Conservation (phyloP, 2,329 filamentous ascomycete species). For the Neurospora sp. region DNA sequence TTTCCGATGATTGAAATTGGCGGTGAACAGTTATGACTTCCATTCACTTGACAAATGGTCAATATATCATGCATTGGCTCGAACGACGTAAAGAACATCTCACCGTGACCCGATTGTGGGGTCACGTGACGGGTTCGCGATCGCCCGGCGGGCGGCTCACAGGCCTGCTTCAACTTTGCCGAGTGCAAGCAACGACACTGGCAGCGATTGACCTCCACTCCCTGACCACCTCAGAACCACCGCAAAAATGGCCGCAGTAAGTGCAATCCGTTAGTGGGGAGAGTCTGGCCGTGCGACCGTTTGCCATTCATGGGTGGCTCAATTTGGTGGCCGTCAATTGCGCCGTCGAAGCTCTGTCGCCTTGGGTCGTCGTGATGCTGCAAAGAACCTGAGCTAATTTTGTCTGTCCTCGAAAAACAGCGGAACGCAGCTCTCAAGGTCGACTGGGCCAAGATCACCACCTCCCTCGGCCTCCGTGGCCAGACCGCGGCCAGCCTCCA, state of each 20-base stretch:
- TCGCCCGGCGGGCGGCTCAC: constrained; percentile 5
- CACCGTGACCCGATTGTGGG: background rate
- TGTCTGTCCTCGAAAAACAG: constrained; percentile 39
- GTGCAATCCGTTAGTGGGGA: constrained; percentile 26
- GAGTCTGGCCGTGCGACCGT: background rate
- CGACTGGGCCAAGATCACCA: constrained; percentile 94
- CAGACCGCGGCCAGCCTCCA: constrained; percentile 86
- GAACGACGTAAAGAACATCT: background rate
- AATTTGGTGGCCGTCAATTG: constrained; percentile 1
- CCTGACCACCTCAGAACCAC: constrained; percentile 33
- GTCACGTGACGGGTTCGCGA: constrained; percentile 17
- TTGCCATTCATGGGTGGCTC: background rate
- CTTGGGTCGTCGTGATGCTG: background rate
- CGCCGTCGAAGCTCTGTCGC: background rate
- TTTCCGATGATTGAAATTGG: background rate
- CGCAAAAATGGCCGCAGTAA: constrained; percentile 61
- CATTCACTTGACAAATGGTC: background rate
- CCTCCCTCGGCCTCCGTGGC: constrained; percentile 90
- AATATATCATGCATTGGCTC: background rate
- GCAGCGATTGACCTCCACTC: constrained; percentile 40
- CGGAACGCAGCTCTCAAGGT: constrained; percentile 98
- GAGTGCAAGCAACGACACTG: constrained; percentile 33
- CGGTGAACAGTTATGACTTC: background rate
- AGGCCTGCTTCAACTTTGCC: constrained; percentile 15
- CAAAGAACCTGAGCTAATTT: constrained; percentile 42